Percentiles rank a stretch among this genome's conserved stretches.
Conservation (phyloP, 306 rosid genomes). For the Clitoria ternatea region DNA sequence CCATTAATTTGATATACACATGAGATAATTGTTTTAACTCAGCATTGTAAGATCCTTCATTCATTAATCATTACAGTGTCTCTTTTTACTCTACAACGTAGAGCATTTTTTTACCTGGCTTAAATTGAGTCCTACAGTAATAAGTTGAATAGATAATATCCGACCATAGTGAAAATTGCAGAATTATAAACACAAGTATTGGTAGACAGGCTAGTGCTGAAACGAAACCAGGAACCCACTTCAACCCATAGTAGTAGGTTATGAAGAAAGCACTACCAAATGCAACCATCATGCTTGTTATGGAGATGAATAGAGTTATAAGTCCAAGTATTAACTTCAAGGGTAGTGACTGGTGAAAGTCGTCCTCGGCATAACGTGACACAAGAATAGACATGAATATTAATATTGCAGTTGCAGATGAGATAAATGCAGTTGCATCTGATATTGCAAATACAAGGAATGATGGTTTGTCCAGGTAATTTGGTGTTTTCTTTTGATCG, state of each 20-base stretch:
- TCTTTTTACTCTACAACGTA: background rate
- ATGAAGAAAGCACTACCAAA: slow-evolving; percentile 39
- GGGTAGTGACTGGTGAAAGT: slow-evolving; percentile 42
- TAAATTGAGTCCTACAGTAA: background rate
- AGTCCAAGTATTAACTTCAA: slow-evolving; percentile 42
- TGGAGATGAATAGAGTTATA: slow-evolving; percentile 30
- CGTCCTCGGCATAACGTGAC: slow-evolving; percentile 40
- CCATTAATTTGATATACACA: too few species aligned
- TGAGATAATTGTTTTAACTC: too few species aligned
- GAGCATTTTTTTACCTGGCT: background rate
- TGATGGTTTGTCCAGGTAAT: background rate
- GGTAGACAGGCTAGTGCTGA: slow-evolving; percentile 16
- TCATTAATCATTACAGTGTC: background rate
- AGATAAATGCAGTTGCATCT: slow-evolving; percentile 41
- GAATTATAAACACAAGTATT: background rate
- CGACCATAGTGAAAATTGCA: slow-evolving; percentile 17
- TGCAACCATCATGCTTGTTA: slow-evolving; percentile 41
- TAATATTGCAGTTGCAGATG: slow-evolving; percentile 37
- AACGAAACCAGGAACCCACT: slow-evolving; percentile 24
- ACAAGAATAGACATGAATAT: slow-evolving; percentile 45
- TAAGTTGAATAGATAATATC: slow-evolving; percentile 36
- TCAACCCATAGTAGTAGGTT: slow-evolving; percentile 1
- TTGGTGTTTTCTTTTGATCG: background rate
- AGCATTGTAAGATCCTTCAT: too few species aligned
- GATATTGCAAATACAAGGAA: slow-evolving; percentile 34